phyloP scores from a whole-genome alignment of 768 basidiomycete genomes.

The Crassisporium funariophilum region DNA sequence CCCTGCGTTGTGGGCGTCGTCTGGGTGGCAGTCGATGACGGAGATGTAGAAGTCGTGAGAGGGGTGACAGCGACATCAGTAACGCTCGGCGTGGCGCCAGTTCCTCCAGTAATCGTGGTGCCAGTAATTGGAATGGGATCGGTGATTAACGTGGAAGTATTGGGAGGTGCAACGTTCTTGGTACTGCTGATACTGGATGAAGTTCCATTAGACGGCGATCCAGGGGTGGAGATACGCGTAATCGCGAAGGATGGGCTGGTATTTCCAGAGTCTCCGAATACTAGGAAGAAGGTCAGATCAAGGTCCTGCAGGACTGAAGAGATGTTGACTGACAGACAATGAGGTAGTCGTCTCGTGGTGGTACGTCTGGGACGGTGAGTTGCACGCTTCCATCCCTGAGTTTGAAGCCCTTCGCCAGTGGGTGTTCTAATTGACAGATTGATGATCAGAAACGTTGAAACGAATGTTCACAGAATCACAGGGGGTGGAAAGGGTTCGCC shows the following conservation, averaged over 20 bases:
- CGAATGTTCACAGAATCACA: no score
- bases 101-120: constrained; percentile 30
- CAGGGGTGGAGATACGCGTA: constrained; percentile 41
- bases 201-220: constrained; percentile 11
- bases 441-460: no score
- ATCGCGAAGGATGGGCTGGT: constrained; percentile 62
- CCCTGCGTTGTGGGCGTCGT: constrained; percentile 13
- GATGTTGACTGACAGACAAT: constrained; percentile 57
- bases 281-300: constrained; percentile 33
- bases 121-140: constrained; percentile 35
- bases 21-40: constrained; percentile 8
- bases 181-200: constrained; percentile 18
- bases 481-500: no score
- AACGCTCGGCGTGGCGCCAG: not conserved
- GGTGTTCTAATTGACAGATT: constrained; percentile 44
- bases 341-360: constrained; percentile 50
- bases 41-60: constrained; percentile 18
- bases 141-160: constrained; percentile 25
- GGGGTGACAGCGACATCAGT: constrained; percentile 13
- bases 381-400: constrained; percentile 50
- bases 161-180: no score
- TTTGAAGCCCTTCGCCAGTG: constrained; percentile 58
- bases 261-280: constrained; percentile 72
- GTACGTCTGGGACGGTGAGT: constrained; percentile 55
- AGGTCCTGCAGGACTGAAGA: not conserved